Conservation (phyloP, 2,329 filamentous ascomycete genomes). For the Fusarium dlaminii region DNA sequence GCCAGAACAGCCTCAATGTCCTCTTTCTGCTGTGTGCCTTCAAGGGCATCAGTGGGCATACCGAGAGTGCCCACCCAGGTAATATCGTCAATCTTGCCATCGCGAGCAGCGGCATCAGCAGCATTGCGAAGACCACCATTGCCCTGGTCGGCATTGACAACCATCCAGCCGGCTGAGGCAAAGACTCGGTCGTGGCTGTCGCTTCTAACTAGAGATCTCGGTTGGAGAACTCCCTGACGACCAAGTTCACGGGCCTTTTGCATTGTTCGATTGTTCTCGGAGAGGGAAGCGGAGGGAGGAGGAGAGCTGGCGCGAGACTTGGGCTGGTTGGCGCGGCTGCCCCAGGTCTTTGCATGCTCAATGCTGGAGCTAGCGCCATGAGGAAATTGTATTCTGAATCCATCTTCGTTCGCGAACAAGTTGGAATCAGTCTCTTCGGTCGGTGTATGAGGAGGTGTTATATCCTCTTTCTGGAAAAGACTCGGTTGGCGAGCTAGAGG, state of each 20-base stretch:
- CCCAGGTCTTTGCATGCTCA: slow-evolving; percentile 81
- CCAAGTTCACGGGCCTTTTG: slow-evolving; percentile 68
- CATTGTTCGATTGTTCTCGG: slow-evolving; percentile 70
- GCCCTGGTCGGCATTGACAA: slow-evolving; percentile 87
- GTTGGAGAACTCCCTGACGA: slow-evolving; percentile 67
- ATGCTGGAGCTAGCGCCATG: slow-evolving; percentile 67
- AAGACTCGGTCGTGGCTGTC: slow-evolving; percentile 76
- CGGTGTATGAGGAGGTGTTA: slow-evolving; percentile 66
- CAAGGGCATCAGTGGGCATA: slow-evolving; percentile 89
- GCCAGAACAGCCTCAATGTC: slow-evolving; percentile 86
- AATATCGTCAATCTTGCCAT: slow-evolving; percentile 75
- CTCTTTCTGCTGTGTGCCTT: slow-evolving; percentile 76
- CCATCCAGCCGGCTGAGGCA: slow-evolving; percentile 81
- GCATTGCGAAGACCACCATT: slow-evolving; percentile 94
- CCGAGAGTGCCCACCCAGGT: slow-evolving; percentile 94
- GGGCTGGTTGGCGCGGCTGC: slow-evolving; percentile 78
- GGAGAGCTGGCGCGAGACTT: slow-evolving; percentile 77
- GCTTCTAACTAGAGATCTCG: slow-evolving; percentile 61
- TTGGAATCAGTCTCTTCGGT: slow-evolving; percentile 56
- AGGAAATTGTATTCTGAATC: slow-evolving; percentile 65
- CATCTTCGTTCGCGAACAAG: slow-evolving; percentile 67
- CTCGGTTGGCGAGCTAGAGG: slow-evolving; percentile 57
- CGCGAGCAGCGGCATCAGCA: slow-evolving; percentile 77
- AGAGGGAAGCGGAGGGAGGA: slow-evolving; percentile 78
- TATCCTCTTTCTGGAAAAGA: slow-evolving; percentile 61